Conservation (phyloP, 2,329 filamentous ascomycete species). For the Cytospora piceicola region DNA sequence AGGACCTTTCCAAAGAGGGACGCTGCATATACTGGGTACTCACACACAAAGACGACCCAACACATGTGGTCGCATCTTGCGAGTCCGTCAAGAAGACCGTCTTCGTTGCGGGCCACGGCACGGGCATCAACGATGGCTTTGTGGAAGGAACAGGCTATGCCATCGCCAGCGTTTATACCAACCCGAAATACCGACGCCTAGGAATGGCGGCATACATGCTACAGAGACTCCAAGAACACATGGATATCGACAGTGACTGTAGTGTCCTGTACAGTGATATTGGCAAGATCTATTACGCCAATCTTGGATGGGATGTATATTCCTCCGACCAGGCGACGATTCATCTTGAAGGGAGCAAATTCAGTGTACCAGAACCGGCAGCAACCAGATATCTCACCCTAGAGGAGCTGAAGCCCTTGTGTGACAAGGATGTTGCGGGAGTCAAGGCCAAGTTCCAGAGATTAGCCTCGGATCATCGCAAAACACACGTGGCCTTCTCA, state of each 20-base stretch:
- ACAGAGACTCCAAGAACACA: conserved; percentile 38
- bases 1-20: conserved; percentile 35
- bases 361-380: conserved; percentile 31
- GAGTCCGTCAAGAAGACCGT: conserved; percentile 37
- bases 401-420: conserved; percentile 35
- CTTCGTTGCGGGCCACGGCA: conserved; percentile 35
- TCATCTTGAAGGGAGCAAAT: conserved; percentile 33
- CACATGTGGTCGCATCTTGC: conserved; percentile 42
- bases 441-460: conserved; percentile 35
- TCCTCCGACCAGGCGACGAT: conserved; percentile 41
- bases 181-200: conserved; percentile 39
- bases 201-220: conserved; percentile 45
- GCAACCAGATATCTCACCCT: conserved; percentile 34
- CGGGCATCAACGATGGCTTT: conserved; percentile 33
- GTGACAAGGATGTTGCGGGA: conserved; percentile 36
- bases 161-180: conserved; percentile 44
- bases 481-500: conserved; percentile 41
- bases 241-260: conserved; percentile 41
- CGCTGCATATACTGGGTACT: conserved; percentile 41
- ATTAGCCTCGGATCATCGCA: conserved; percentile 34
- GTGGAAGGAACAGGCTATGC: conserved; percentile 38
- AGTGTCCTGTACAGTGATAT: conserved; percentile 44
- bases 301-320: conserved; percentile 42
- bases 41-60: conserved; percentile 36
- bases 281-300: conserved; percentile 40